Conservation (phyloP, 2,329 filamentous ascomycete genomes). For the Sporothrix curviconia region DNA sequence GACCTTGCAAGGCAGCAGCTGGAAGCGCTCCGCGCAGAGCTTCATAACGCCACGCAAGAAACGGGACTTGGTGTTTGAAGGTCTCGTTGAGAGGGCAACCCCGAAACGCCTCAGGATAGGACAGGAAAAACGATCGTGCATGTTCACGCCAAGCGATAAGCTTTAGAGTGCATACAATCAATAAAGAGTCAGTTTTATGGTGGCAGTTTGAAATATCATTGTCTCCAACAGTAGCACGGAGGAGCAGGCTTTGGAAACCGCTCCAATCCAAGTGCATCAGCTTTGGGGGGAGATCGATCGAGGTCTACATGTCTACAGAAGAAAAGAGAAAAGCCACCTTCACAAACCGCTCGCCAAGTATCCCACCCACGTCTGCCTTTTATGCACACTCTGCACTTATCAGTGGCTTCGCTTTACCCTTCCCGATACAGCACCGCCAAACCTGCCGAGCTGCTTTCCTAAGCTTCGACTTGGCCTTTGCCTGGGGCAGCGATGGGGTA, state of each 20-base stretch:
- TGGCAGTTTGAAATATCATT: too few species aligned
- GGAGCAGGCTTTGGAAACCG: too few species aligned
- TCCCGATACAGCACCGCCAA: conserved; percentile 64
- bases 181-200: too few species aligned
- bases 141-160: too few species aligned
- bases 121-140: neutral
- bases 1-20: conserved; percentile 64
- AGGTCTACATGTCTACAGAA: too few species aligned
- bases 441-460: conserved; percentile 61
- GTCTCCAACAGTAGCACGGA: too few species aligned
- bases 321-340: too few species aligned
- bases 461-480: conserved; percentile 58
- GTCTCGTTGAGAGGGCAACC: conserved; percentile 57
- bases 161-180: neutral
- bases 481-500: conserved; percentile 36
- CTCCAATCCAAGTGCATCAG: too few species aligned
- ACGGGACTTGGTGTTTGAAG: conserved; percentile 70
- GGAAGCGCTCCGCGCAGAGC: conserved; percentile 57
- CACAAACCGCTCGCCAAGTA: too few species aligned
- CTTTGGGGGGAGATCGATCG: too few species aligned
- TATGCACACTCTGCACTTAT: too few species aligned
- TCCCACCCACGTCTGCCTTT: too few species aligned
- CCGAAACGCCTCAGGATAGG: conserved; percentile 28
- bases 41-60: conserved; percentile 54
- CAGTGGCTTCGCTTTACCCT: conserved; percentile 48